These are phyloP conservation scores for Craterostigma plantagineum DNA, from an alignment of 257 asterid genomes.

Conservation along the genomic window DNA sequence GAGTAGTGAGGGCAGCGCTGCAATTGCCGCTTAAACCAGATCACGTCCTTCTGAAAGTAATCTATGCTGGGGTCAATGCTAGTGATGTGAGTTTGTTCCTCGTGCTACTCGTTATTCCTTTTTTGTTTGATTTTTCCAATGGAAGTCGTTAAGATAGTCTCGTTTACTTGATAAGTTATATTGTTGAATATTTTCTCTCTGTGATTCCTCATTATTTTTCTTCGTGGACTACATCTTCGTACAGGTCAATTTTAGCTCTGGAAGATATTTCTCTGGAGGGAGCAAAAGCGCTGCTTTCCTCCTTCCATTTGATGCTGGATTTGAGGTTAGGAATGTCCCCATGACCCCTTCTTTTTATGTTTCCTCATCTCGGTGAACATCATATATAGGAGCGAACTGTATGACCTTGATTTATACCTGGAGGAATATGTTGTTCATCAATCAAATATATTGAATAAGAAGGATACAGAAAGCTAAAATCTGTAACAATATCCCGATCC, in stretches of 20 bases:
- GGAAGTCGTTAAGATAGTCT: too few relatives aligned
- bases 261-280: conserved; percentile 68
- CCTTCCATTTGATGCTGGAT: conserved; percentile 95
- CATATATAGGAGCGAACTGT: too few relatives aligned
- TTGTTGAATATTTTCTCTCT: neutral
- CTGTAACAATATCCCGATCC: too few relatives aligned
- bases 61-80: conserved; percentile 97
- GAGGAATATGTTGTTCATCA: too few relatives aligned
- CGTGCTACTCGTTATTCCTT: neutral
- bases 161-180: too few relatives aligned
- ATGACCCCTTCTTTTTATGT: neutral
- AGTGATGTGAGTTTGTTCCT: conserved; percentile 67
- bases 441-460: too few relatives aligned
- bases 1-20: conserved; percentile 39
- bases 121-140: too few relatives aligned
- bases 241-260: conserved; percentile 95
- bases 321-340: conserved; percentile 39
- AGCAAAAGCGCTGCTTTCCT: conserved; percentile 33
- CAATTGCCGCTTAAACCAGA: conserved; percentile 60
- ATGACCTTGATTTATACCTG: too few relatives aligned
- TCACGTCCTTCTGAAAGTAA: conserved; percentile 67
- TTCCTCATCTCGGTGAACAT: too few relatives aligned
- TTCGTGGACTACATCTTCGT: neutral
- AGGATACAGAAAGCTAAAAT: too few relatives aligned
- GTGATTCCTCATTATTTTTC: neutral